Percentiles rank a stretch among this genome's conserved stretches.
Conservation (phyloP, 768 basidiomycete species). For the Tulasnella calospora region DNA sequence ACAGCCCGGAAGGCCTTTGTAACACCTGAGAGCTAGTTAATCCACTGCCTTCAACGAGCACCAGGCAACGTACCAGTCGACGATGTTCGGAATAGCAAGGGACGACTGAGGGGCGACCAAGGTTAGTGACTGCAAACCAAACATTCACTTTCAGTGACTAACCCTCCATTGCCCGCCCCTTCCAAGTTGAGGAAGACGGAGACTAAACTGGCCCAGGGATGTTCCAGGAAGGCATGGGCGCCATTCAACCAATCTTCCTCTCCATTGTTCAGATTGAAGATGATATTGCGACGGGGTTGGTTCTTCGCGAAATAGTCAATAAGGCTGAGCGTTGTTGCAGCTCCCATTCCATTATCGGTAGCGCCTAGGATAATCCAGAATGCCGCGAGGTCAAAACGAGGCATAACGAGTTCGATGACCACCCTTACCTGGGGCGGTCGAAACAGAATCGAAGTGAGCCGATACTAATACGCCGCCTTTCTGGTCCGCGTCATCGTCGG, state of each 20-base stretch:
- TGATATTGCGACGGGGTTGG: constrained; percentile 53
- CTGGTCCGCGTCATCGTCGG: constrained; percentile 42
- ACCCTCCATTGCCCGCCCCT: constrained; percentile 77
- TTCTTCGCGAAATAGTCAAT: constrained; percentile 48
- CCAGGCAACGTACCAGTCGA: constrained; percentile 39
- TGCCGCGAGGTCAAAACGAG: background rate
- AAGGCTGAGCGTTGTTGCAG: constrained; percentile 61
- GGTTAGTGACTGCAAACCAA: constrained; percentile 13
- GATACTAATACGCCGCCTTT: constrained; percentile 59
- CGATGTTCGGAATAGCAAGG: constrained; percentile 69
- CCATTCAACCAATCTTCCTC: constrained; percentile 76
- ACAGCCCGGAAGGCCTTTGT: constrained; percentile 54
- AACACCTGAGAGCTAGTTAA: constrained; percentile 32
- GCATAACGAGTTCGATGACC: constrained; percentile 41
- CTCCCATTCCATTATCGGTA: constrained; percentile 74
- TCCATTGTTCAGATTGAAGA: constrained; percentile 84
- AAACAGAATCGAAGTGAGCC: constrained; percentile 53
- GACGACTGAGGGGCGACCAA: constrained; percentile 47
- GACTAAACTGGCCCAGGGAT: constrained; percentile 66
- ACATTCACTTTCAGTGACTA: constrained; percentile 30
- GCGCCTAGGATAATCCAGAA: constrained; percentile 47
- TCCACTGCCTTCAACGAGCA: background rate
- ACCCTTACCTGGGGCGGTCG: constrained; percentile 24
- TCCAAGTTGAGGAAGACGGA: constrained; percentile 76
- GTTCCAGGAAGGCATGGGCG: constrained; percentile 64